Conservation (phyloP, 352 stramenopile species). For the Pythium rhizo-oryzae region DNA sequence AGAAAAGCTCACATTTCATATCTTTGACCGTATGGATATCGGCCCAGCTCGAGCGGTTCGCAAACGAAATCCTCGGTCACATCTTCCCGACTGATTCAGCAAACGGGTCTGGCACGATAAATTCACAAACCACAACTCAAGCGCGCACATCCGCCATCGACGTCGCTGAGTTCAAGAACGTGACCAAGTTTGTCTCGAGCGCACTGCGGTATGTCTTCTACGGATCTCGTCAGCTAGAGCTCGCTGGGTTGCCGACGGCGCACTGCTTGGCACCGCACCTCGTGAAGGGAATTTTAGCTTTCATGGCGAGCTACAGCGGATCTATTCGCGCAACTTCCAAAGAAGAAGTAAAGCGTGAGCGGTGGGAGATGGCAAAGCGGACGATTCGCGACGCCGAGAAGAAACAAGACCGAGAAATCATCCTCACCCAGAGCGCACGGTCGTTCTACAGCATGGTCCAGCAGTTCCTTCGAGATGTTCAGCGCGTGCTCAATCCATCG, state of each 20-base stretch:
- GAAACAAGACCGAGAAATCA: conserved; percentile 70
- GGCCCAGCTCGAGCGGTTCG: conserved; percentile 75
- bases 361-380: conserved; percentile 74
- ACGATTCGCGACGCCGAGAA: conserved; percentile 76
- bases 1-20: conserved; percentile 77
- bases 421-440: conserved; percentile 77
- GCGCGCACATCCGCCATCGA: conserved; percentile 42
- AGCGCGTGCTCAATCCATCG: conserved; percentile 79
- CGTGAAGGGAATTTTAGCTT: conserved; percentile 54
- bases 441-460: conserved; percentile 83
- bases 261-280: conserved; percentile 74
- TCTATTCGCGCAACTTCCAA: conserved; percentile 68
- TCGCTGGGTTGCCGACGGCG: conserved; percentile 73
- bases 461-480: conserved; percentile 77
- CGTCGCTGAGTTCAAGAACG: conserved; percentile 76
- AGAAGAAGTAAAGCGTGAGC: conserved; percentile 83
- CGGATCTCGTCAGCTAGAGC: conserved; percentile 73
- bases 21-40: conserved; percentile 84
- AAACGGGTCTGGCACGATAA: not conserved
- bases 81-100: conserved; percentile 48
- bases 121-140: conserved; percentile 3
- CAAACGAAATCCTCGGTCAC: conserved; percentile 69
- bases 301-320: conserved; percentile 64
- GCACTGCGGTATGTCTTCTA: conserved; percentile 84
- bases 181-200: conserved; percentile 75